These are phyloP conservation scores for Yueomyces sinensis DNA, from an alignment of 805 yeast genomes.

Conservation along the genomic window DNA sequence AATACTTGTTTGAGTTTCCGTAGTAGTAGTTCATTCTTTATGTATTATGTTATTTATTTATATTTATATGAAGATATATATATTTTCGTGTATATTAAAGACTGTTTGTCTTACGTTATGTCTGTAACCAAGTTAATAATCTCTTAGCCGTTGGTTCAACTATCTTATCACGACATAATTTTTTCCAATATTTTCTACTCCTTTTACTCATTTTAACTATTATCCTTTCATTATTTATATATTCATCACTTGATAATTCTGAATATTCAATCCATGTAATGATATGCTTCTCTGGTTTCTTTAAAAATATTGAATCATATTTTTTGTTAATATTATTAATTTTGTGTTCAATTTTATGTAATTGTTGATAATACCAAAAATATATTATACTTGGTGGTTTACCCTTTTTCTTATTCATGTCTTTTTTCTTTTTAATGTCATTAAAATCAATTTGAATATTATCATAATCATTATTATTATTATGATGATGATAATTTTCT, in stretches of 20 bases:
- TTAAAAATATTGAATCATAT: neutral
- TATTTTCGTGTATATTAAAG: neutral
- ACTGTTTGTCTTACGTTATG: neutral
- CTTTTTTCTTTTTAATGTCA: neutral
- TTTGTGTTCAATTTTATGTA: neutral
- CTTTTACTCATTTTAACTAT: neutral
- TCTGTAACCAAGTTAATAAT: neutral
- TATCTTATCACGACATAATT: neutral
- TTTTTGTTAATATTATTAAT: neutral
- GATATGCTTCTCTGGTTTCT: neutral
- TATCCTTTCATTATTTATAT: neutral
- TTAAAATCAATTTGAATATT: neutral
- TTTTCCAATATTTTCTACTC: neutral
- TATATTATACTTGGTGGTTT: neutral
- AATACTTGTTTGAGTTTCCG: too few relatives aligned
- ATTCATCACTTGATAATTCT: neutral
- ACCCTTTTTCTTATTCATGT: neutral
- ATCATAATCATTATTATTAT: too few relatives aligned
- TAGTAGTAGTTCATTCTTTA: too few relatives aligned
- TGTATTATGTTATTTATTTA: too few relatives aligned
- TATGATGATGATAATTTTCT: too few relatives aligned
- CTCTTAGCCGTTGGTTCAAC: neutral
- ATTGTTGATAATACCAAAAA: neutral
- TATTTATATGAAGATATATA: neutral
- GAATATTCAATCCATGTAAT: neutral